Evolutionary conservation across 148 eudicot genomes (phyloP).

Genomic region (Arctostaphylos glauca): DNA sequence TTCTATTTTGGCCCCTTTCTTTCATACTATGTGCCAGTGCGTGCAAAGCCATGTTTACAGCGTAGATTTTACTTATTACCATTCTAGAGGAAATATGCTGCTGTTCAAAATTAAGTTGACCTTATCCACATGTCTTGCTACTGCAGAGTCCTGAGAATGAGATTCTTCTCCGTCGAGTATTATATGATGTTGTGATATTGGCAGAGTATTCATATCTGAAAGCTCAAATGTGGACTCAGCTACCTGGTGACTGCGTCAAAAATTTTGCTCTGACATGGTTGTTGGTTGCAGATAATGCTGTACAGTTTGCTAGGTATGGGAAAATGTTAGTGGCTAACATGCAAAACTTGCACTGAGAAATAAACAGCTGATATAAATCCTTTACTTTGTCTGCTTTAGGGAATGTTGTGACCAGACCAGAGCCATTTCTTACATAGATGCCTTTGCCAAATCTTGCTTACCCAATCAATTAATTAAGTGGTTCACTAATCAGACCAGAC

Average conservation of each 20-base stretch:
- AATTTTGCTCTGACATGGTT: slow-evolving; percentile 60
- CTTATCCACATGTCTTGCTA: not conserved
- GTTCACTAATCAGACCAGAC: slow-evolving; percentile 38
- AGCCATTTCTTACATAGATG: slow-evolving; percentile 43
- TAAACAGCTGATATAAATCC: slow-evolving; percentile 5
- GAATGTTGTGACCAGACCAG: slow-evolving; percentile 34
- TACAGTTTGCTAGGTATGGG: slow-evolving; percentile 60
- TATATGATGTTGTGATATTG: slow-evolving; percentile 56
- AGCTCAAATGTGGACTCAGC: slow-evolving; percentile 39
- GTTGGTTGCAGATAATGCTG: slow-evolving; percentile 61
- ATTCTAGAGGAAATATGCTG: not conserved
- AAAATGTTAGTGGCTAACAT: not conserved
- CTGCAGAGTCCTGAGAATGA: slow-evolving; percentile 54
- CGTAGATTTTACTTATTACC: slow-evolving; percentile 14
- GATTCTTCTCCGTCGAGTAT: slow-evolving; percentile 36
- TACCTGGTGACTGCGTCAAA: slow-evolving; percentile 40
- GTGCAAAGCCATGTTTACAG: slow-evolving; percentile 1
- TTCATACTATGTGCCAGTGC: not conserved
- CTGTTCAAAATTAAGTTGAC: not conserved
- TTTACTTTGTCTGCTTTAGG: slow-evolving; percentile 44
- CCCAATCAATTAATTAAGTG: slow-evolving; percentile 47
- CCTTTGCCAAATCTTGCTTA: slow-evolving; percentile 59
- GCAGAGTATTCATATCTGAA: slow-evolving; percentile 47
- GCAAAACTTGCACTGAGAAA: not conserved
- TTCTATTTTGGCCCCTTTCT: slow-evolving; percentile 13